Percentiles rank a stretch among this genome's conserved stretches.
phyloP scores from a whole-genome alignment of 169 alveolate species.

The Plasmodium sp. region DNA sequence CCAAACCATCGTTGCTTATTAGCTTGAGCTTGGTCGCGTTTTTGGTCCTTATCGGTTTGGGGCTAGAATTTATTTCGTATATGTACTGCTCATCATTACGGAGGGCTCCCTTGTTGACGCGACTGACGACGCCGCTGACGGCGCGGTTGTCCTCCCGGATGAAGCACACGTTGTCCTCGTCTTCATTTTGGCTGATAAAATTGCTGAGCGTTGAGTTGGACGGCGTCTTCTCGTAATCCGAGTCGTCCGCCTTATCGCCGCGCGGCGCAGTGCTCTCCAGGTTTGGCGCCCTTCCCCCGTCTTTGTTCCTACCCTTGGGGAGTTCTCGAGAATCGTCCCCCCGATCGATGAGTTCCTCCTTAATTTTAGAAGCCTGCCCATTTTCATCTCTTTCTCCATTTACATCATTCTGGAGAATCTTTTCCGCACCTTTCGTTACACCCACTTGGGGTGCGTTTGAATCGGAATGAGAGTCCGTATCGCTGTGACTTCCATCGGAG shows the following conservation, averaged over 20 bases:
- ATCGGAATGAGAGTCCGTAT: neutral
- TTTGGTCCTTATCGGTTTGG: constrained; percentile 43
- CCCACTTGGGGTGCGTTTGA: neutral
- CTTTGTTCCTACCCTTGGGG: neutral
- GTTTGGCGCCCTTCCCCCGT: neutral
- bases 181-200: constrained; percentile 35
- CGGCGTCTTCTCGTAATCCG: constrained; percentile 14
- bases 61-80: constrained; percentile 60
- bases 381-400: neutral
- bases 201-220: constrained; percentile 24
- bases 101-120: neutral
- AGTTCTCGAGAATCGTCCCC: neutral
- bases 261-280: neutral
- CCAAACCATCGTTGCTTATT: constrained; percentile 1
- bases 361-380: neutral
- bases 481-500: neutral
- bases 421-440: neutral
- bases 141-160: neutral
- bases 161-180: constrained; percentile 10
- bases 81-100: neutral
- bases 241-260: constrained; percentile 4
- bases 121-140: neutral
- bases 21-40: neutral
- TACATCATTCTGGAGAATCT: neutral
- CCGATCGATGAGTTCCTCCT: neutral